Percentiles rank a stretch among this genome's conserved stretches.
Conservation (phyloP, 352 stramenopile species). For the Elongisporangium prolatum region DNA sequence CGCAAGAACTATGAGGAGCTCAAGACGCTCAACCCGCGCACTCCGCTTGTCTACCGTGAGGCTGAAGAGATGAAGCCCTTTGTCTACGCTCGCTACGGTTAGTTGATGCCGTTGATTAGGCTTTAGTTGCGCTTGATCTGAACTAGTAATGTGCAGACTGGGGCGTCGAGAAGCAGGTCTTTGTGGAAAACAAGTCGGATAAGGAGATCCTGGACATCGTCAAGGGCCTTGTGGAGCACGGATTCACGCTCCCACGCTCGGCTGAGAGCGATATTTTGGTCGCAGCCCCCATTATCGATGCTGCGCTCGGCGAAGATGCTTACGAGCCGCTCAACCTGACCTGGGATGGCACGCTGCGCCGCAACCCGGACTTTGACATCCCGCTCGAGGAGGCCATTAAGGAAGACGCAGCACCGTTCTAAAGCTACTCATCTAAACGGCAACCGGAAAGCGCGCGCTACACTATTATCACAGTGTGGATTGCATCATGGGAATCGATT, state of each 20-base stretch:
- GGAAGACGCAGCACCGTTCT: slow-evolving; percentile 18
- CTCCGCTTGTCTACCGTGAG: slow-evolving; percentile 83
- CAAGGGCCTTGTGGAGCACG: slow-evolving; percentile 73
- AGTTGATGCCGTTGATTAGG: slow-evolving; percentile 1
- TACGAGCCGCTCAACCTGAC: slow-evolving; percentile 83
- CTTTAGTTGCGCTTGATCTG: not conserved
- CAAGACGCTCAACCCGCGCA: slow-evolving; percentile 86
- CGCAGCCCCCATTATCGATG: slow-evolving; percentile 70
- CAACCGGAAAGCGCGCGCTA: slow-evolving; percentile 1
- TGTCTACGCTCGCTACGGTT: slow-evolving; percentile 79
- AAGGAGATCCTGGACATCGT: slow-evolving; percentile 75
- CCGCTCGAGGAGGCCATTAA: slow-evolving; percentile 67
- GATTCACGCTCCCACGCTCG: slow-evolving; percentile 72
- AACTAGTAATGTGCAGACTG: slow-evolving; percentile 35
- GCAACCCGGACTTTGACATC: slow-evolving; percentile 83
- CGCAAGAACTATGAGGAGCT: slow-evolving; percentile 84
- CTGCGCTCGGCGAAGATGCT: slow-evolving; percentile 51
- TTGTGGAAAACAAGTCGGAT: slow-evolving; percentile 78
- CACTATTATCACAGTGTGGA: not conserved
- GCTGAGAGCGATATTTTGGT: slow-evolving; percentile 81
- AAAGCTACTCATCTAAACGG: slow-evolving; percentile 3
- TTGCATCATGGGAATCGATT: not conserved
- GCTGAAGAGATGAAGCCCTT: slow-evolving; percentile 87
- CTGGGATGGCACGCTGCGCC: slow-evolving; percentile 77
- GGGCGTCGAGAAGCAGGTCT: slow-evolving; percentile 82